Evolutionary conservation across 768 basidiomycete species (phyloP), one percentile per base, ranked within the genome.

Genomic region (Collybiopsis luxurians): DNA sequence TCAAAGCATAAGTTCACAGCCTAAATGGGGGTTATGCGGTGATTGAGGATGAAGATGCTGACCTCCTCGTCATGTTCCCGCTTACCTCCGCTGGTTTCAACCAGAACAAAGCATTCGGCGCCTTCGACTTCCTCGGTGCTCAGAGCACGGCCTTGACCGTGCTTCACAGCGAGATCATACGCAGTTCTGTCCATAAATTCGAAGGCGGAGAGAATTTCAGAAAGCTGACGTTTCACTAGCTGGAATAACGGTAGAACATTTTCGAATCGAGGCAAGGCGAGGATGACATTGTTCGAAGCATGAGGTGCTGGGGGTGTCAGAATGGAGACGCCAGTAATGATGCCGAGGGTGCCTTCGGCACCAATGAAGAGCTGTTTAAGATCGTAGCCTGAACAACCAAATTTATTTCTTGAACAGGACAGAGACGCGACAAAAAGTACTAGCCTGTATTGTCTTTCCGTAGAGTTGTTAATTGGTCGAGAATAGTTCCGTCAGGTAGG

Each of bases 311-410:
- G 77, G 0, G 97, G 91, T 21, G 95, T 92, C 59, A 98, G 79
- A 66, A 99, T 95, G 3, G 95, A 97, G 38, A 98, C 90, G 23
- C 83, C 97, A 11, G 97, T 99, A 58, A 99, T 86, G 55, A 99
- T 79, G 44, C 97, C 97, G 23, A 99, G 86, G 0, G 96, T 98
- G 51, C 97, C 97, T 69, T 99, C 97, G 5, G 91, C 87, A 12
- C 97, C 97, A 62, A 99, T 97, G 74, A 98, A 99, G 17, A 99
- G 82, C 66, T 99, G 97, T 71, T 99, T 98, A 45, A 99, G 79
- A 70, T 99, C 97, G 68, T 97, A 98, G 12, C 97, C 96, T 94
- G 31, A 7, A 17, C 28, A 21, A n/a, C n/a, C 28, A 30, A 26
- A 3, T 27, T 26, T 49, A 34, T 31, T 21, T 34, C 13, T 49